phyloP scores from a whole-genome alignment of 371 early-diverging fungal species.

The Mucor circinelloides region DNA sequence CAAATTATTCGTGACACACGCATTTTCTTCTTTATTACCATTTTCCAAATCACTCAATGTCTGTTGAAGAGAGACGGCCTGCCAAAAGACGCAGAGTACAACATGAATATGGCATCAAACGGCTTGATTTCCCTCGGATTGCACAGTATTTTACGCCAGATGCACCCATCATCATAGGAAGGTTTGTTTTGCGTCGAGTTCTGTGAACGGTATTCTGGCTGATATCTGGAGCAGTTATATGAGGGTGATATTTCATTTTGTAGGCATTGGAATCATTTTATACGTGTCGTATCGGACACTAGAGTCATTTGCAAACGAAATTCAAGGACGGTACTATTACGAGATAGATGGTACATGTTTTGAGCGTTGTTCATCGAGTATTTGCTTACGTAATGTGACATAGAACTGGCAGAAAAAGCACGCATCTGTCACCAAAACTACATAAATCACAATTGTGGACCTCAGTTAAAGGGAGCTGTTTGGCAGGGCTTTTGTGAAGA shows the following conservation, averaged over 20 bases:
- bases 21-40: not conserved
- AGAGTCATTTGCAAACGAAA: not conserved
- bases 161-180: conserved; percentile 10
- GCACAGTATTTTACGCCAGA: conserved; percentile 3
- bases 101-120: not conserved
- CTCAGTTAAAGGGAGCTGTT: conserved; percentile 4
- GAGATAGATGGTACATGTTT: not conserved
- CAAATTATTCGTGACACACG: not conserved
- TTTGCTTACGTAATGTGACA: not conserved
- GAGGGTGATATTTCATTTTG: not conserved
- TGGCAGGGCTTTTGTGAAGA: conserved; percentile 22
- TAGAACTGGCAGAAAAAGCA: conserved; percentile 13
- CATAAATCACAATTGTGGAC: conserved; percentile 16
- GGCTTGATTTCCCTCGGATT: not conserved
- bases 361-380: too few relatives aligned
- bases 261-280: not conserved
- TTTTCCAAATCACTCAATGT: not conserved
- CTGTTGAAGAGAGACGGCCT: not conserved
- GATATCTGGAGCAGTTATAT: conserved; percentile 1
- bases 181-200: not conserved
- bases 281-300: not conserved
- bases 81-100: not conserved
- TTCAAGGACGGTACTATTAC: not conserved
- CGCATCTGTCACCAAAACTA: conserved; percentile 13
- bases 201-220: not conserved